Conservation (phyloP, 2,329 filamentous ascomycete genomes). For the Fusarium sp. region DNA sequence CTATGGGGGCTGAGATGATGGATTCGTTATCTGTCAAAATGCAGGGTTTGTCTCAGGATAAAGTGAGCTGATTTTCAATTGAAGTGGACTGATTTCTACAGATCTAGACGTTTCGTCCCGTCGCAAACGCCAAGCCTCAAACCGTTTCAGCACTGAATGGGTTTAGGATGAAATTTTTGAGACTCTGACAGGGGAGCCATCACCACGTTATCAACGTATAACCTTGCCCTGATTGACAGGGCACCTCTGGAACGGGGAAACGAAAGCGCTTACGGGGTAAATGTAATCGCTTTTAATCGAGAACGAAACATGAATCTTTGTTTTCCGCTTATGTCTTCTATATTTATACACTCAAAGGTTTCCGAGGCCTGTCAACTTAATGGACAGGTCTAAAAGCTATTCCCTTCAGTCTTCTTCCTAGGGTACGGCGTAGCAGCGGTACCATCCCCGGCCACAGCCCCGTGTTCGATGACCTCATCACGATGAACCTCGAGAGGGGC, state of each 20-base stretch:
- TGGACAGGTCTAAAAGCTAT: not conserved
- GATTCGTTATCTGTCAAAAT: not conserved
- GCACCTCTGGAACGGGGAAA: not conserved
- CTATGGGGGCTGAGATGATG: not conserved
- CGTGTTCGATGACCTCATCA: not conserved
- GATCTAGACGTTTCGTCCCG: conserved; percentile 3
- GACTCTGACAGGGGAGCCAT: not conserved
- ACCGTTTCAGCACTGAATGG: not conserved
- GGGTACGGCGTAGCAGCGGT: not conserved
- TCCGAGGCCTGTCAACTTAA: not conserved
- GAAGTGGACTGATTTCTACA: conserved; percentile 1
- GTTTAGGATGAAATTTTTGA: not conserved
- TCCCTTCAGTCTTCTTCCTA: not conserved
- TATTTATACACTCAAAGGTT: not conserved
- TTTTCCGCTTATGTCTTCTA: not conserved
- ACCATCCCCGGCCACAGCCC: not conserved
- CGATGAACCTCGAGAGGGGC: not conserved
- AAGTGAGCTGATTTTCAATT: not conserved
- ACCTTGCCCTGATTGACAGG: not conserved
- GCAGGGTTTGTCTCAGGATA: not conserved
- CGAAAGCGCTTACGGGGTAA: not conserved
- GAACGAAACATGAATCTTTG: conserved; percentile 1
- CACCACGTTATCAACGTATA: not conserved
- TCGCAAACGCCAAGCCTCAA: conserved; percentile 1
- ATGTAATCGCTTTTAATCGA: fast-evolving